These are phyloP conservation scores for Saccharomycopsis fermentans DNA, from an alignment of 805 yeast species.

Conservation along the genomic window DNA sequence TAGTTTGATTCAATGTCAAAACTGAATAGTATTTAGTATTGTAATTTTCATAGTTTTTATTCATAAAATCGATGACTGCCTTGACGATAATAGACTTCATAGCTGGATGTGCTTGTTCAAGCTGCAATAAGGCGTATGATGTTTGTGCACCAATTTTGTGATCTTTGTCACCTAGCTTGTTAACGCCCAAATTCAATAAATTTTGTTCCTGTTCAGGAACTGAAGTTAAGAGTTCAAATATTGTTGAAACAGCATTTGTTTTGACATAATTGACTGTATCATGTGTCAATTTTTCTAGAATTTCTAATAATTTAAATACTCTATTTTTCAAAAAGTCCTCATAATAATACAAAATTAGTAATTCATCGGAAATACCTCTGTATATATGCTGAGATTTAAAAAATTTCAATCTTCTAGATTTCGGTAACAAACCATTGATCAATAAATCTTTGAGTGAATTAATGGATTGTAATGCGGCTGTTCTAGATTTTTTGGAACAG, in stretches of 20 bases:
- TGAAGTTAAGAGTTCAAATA: slow-evolving; percentile 67
- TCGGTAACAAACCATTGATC: slow-evolving; percentile 70
- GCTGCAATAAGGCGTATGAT: slow-evolving; percentile 65
- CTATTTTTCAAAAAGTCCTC: slow-evolving; percentile 80
- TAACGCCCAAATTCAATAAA: slow-evolving; percentile 76
- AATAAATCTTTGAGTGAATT: slow-evolving; percentile 85
- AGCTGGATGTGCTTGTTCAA: slow-evolving; percentile 89
- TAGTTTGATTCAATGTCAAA: slow-evolving; percentile 86
- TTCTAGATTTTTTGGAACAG: slow-evolving; percentile 86
- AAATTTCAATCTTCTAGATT: slow-evolving; percentile 65
- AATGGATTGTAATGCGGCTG: slow-evolving; percentile 83
- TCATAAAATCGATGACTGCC: slow-evolving; percentile 69
- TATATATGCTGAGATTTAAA: slow-evolving; percentile 67
- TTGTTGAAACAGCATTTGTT: slow-evolving; percentile 61
- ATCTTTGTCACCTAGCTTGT: slow-evolving; percentile 89
- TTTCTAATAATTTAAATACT: slow-evolving; percentile 66
- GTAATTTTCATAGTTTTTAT: slow-evolving; percentile 67
- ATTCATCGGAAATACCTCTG: slow-evolving; percentile 36
- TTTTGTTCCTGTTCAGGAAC: slow-evolving; percentile 98
- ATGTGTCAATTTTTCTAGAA: slow-evolving; percentile 72
- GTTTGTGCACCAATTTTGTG: slow-evolving; percentile 84
- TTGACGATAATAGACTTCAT: slow-evolving; percentile 80
- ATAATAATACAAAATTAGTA: slow-evolving; percentile 67
- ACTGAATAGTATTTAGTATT: slow-evolving; percentile 84
- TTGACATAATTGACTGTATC: slow-evolving; percentile 88